Conservation (phyloP, 2,329 filamentous ascomycete genomes). For the Paradendryphiella salina region DNA sequence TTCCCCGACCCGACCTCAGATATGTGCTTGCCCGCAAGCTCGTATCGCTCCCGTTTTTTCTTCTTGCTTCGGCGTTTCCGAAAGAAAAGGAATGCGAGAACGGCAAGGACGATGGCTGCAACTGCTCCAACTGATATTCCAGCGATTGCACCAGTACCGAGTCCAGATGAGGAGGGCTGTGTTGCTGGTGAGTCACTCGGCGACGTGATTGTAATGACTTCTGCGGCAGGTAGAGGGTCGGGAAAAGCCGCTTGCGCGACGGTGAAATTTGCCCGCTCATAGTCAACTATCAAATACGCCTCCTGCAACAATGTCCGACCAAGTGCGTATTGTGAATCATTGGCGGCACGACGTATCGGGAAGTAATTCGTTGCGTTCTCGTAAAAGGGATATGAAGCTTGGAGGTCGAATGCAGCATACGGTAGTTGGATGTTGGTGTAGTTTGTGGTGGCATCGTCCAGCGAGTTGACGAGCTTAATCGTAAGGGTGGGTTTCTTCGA, state of each 20-base stretch:
- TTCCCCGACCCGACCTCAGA: conserved; percentile 22
- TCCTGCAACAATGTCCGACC: conserved; percentile 71
- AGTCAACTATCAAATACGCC: conserved; percentile 57
- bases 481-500: conserved; percentile 43
- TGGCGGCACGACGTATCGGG: conserved; percentile 62
- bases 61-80: conserved; percentile 20
- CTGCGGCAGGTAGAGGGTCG: conserved; percentile 34
- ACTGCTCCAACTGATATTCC: conserved; percentile 38
- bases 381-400: conserved; percentile 57
- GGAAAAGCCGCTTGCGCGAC: conserved; percentile 46
- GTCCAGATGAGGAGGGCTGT: conserved; percentile 9
- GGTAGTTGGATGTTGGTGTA: conserved; percentile 52
- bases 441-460: conserved; percentile 36
- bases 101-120: conserved; percentile 22
- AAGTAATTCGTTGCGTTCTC: conserved; percentile 69
- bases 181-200: conserved; percentile 2
- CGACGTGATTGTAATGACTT: conserved; percentile 35
- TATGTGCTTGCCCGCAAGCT: conserved; percentile 27
- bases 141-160: conserved; percentile 37
- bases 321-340: conserved; percentile 61
- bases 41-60: conserved; percentile 21
- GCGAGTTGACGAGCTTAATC: conserved; percentile 43
- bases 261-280: conserved; percentile 53
- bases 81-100: conserved; percentile 29
- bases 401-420: conserved; percentile 55